Base-by-base conservation (phyloP, 768 basidiomycete genomes). In the Russula brevipes region DNA sequence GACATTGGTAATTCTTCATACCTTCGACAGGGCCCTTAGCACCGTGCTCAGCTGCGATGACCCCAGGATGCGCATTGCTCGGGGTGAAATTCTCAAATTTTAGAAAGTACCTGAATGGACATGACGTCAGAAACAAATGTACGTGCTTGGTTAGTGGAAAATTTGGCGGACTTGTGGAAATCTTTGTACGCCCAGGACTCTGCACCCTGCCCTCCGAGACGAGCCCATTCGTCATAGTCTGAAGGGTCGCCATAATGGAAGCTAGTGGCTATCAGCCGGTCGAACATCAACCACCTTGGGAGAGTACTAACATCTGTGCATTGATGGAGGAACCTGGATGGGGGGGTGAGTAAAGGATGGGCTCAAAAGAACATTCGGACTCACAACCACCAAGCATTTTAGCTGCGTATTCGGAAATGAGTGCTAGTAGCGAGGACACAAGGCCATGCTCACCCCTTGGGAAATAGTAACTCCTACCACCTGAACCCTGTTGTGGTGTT, bases 351-450 rank as follows among this genome's bases (percentile, higher is more conserved):
- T 10, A 5, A 19, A 19, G 3, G 0, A 59, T 36, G 9, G 59
- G 58, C 3, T 46, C 5, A 55, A 42, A 63, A 5, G 35, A 30
- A 14, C 33, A 8, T 33, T n/a, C 42, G 31, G 11, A 76, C 84
- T 72, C 69, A 86, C 88, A 90, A 70, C 88, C 88, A 30, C 88
- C 88, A 6, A 91, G 79, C 70, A 90, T 76, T 69, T 84, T 88
- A 1, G 75, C 87, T 88, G 42, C 24, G 12, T 19, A 54, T 54
- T 45, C 33, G 39, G 55, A 35, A 41, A 30, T 55, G 10, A 38
- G 46, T 19, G 8, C 66, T 7, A 68, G n/a, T 12, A 8, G 0
- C 24, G 8, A 24, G 7, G 39, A 1, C 45, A 45, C 4, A n/a
- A 36, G 8, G 17, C 24, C 19, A 36, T 36, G n/a, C 61, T 62